Base-by-base conservation (phyloP, 164 flowering plant genomes). In the Sedum album region DNA sequence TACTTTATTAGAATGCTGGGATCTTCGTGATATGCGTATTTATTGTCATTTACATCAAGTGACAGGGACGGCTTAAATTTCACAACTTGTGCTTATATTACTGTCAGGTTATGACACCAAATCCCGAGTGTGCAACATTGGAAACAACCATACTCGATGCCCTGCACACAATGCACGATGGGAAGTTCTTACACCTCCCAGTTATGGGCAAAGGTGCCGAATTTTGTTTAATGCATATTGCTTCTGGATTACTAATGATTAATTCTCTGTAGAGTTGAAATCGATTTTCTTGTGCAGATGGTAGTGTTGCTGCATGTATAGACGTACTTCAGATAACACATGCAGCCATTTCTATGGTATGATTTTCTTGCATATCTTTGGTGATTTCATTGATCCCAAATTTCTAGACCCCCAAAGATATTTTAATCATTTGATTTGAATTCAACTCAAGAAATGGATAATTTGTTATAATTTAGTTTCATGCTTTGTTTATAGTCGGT, bases 321-420 rank as follows among this genome's bases (percentile, higher is more conserved):
- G 98, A 94, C 79, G 98, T 94, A 60, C 77, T 94, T 72, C 96
- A 91, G 81, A 88, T 94, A 80, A 91, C 95, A 74, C 95, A 94
- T 82, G 96, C 98, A 9, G 97, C 98, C 67, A 87, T 94, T 68
- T 91, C 98, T 51, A 83, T 94, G 98, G 98, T 91, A 86, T 80
- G 30, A 44, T 57, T 20, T 57, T 28, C 31, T 15, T 0, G 62
- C 31, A 26, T 57, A 30, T 28, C 33, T 28, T 28, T 11, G 11
- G 33, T 57, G 35, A 7, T 53, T 53, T 53, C 23, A 1, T 26
- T 28, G 17, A 30, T 28, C 20, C 5, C 28, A 51, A 21, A 20
- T 21, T 10, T 51, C 38, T 35, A 35, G 3, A 35, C n/a, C n/a
- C n/a, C n/a, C 7, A 35, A 35, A 7, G 38, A 35, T 7, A 35